Evolutionary conservation across 2,329 filamentous ascomycete genomes (phyloP).

Genomic region (Exutisphaerella laricina): DNA sequence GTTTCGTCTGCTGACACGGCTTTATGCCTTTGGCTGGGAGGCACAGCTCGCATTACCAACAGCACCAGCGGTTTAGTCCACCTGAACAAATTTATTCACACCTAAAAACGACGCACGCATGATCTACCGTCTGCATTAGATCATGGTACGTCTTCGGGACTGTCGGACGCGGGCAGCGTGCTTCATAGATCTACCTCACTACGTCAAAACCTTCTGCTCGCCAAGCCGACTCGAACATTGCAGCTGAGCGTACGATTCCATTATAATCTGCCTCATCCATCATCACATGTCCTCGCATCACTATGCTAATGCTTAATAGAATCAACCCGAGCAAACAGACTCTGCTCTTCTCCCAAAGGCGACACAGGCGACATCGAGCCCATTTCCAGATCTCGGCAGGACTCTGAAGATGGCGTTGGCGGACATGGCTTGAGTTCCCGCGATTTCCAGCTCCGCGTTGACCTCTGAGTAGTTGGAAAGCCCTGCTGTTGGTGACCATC

Average conservation of each 20-base stretch:
- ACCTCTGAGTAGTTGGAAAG: background rate
- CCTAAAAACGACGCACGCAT: no score
- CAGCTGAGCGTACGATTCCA: background rate
- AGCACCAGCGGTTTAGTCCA: no score
- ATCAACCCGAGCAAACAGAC: background rate
- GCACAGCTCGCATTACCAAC: background rate
- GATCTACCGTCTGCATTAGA: no score
- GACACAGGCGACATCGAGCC: conserved; percentile 3
- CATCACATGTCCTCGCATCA: background rate
- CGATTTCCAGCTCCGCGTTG: background rate
- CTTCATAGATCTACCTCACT: no score
- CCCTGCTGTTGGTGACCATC: background rate
- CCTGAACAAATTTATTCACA: no score
- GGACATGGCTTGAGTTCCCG: background rate
- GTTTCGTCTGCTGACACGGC: background rate
- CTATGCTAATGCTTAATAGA: background rate
- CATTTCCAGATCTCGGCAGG: background rate
- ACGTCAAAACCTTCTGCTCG: no score
- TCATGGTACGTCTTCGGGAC: no score
- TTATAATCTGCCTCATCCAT: background rate
- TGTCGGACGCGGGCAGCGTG: no score
- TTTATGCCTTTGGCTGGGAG: background rate
- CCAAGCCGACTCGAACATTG: no score
- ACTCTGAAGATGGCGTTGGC: background rate
- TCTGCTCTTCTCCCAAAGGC: background rate